Conservation (phyloP, 495 filamentous ascomycete species). For the Penicillium steckii region DNA sequence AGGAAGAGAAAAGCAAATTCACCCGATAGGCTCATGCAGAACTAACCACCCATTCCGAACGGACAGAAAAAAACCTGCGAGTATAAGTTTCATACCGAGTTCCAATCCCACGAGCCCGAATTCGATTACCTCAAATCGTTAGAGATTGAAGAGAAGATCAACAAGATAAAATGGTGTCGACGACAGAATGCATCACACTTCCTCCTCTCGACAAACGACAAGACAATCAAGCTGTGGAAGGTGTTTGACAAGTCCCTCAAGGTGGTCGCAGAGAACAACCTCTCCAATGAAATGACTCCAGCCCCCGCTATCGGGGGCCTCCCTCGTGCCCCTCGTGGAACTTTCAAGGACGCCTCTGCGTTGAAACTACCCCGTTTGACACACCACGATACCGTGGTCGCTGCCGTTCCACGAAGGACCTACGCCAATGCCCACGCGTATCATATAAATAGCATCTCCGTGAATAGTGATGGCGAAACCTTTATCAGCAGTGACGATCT, state of each 20-base stretch:
- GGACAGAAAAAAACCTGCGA: conserved; percentile 98
- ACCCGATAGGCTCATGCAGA: neutral
- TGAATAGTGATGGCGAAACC: conserved; percentile 98
- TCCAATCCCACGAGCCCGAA: conserved; percentile 98
- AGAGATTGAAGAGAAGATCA: conserved; percentile 99
- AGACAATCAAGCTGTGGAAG: conserved; percentile 99
- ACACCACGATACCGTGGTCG: conserved; percentile 97
- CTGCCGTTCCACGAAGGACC: conserved; percentile 89
- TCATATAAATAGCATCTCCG: conserved; percentile 99
- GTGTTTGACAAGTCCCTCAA: conserved; percentile 99
- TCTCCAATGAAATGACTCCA: conserved; percentile 90
- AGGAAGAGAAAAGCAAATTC: neutral
- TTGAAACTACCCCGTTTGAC: conserved; percentile 93
- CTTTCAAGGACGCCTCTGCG: conserved; percentile 77
- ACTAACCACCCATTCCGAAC: neutral
- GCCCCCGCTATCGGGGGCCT: conserved; percentile 72
- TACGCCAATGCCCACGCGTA: conserved; percentile 99
- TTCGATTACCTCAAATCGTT: conserved; percentile 99
- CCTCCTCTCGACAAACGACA: conserved; percentile 97
- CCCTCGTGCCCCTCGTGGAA: conserved; percentile 64
- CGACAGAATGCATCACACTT: conserved; percentile 98
- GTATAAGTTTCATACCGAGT: conserved; percentile 99
- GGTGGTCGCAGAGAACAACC: conserved; percentile 97
- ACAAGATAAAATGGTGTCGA: conserved; percentile 99
- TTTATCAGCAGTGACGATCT: conserved; percentile 99